These are phyloP conservation scores for Wickerhamomyces canadensis DNA, from an alignment of 805 yeast species.

Conservation along the genomic window DNA sequence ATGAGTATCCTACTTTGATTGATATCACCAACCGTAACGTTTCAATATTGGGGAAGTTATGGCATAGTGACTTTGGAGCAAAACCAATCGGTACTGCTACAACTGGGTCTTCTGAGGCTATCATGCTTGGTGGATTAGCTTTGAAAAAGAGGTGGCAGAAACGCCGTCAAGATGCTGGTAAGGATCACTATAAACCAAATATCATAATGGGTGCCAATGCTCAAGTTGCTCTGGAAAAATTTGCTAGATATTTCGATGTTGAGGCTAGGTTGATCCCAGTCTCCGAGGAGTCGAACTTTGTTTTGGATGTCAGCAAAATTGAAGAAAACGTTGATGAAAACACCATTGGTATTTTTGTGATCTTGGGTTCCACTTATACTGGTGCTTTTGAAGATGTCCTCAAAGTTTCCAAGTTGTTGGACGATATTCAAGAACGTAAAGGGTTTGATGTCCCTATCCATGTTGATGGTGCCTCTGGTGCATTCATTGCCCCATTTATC, in stretches of 20 bases:
- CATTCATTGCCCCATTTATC: constrained; percentile 78
- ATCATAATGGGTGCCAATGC: constrained; percentile 90
- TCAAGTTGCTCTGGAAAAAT: constrained; percentile 91
- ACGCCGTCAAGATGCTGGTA: constrained; percentile 52
- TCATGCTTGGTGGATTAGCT: constrained; percentile 90
- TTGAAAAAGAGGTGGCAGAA: constrained; percentile 88
- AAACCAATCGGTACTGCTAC: constrained; percentile 81
- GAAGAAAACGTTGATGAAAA: constrained; percentile 75
- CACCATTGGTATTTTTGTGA: constrained; percentile 86
- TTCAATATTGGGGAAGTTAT: constrained; percentile 68
- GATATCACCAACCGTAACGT: constrained; percentile 80
- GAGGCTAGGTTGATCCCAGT: constrained; percentile 76
- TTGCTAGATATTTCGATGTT: constrained; percentile 90
- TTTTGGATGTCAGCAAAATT: constrained; percentile 56
- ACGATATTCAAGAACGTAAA: constrained; percentile 58
- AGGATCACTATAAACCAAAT: constrained; percentile 62
- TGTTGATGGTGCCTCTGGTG: constrained; percentile 94
- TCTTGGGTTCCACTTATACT: constrained; percentile 87
- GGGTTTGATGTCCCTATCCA: constrained; percentile 76
- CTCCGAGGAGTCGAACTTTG: constrained; percentile 50
- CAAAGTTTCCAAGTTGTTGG: constrained; percentile 56
- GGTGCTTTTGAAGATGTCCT: constrained; percentile 84
- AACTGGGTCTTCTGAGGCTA: constrained; percentile 91
- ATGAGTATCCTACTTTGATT: constrained; percentile 84
- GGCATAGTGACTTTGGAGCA: constrained; percentile 59